These are phyloP conservation scores for Clonostachys rosea DNA, from an alignment of 2,329 filamentous ascomycete species.

Conservation along the genomic window DNA sequence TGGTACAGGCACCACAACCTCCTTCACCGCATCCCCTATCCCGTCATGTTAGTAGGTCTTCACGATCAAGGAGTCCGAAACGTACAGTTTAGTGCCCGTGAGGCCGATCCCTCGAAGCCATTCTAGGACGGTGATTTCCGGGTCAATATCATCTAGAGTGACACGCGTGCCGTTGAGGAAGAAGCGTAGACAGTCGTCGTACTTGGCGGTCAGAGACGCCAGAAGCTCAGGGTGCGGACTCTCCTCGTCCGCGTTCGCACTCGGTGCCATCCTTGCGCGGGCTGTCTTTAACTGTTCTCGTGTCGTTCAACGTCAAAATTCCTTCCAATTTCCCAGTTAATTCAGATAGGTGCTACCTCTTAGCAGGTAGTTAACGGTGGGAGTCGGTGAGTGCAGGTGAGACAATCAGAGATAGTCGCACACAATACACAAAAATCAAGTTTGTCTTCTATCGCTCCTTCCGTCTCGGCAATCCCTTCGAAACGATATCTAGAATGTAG, in stretches of 20 bases:
- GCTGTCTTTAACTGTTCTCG: too few species aligned
- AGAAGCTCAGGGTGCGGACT: constrained; percentile 23
- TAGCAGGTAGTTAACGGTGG: too few species aligned
- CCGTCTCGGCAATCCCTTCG: too few species aligned
- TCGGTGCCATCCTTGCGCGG: constrained; percentile 46
- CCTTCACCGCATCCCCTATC: constrained; percentile 83
- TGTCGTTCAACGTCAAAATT: too few species aligned
- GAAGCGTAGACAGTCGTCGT: constrained; percentile 85
- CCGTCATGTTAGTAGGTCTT: neutral
- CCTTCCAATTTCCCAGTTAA: too few species aligned
- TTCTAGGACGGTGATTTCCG: constrained; percentile 86
- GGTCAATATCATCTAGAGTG: constrained; percentile 79
- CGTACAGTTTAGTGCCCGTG: constrained; percentile 85
- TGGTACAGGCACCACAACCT: constrained; percentile 93
- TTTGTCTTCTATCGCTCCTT: too few species aligned
- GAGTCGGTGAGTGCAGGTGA: too few species aligned
- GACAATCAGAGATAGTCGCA: too few species aligned
- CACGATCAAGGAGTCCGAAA: neutral
- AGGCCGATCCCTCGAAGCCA: constrained; percentile 90
- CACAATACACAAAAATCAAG: too few species aligned
- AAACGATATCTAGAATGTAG: too few species aligned
- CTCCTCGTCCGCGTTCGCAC: constrained; percentile 44
- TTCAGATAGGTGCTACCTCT: too few species aligned
- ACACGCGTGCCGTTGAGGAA: constrained; percentile 94
- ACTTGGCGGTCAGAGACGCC: constrained; percentile 61